phyloP scores from a whole-genome alignment of 148 eudicot species.

The Diospyros kaki region DNA sequence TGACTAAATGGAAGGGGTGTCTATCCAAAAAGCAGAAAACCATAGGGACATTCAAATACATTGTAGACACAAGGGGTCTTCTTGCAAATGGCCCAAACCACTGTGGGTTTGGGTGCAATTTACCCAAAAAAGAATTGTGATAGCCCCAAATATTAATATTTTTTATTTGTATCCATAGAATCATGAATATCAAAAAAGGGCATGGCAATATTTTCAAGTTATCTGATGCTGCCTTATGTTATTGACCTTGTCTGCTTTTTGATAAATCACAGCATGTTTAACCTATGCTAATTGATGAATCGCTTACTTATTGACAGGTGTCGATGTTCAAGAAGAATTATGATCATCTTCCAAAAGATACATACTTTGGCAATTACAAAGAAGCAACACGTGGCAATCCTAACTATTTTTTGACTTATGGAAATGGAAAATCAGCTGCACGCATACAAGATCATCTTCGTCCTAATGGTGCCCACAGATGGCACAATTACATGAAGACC shows the following conservation, averaged over 20 bases:
- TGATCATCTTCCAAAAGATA: conserved; percentile 58
- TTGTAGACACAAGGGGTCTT: no score
- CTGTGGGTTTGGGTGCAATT: no score
- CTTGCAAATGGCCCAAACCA: no score
- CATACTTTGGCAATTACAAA: conserved; percentile 43
- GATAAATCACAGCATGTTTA: neutral
- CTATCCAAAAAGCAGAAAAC: no score
- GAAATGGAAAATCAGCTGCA: conserved; percentile 85
- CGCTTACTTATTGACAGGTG: conserved; percentile 30
- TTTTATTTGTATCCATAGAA: neutral
- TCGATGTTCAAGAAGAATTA: conserved; percentile 81
- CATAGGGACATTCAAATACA: no score
- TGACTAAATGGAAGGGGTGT: no score
- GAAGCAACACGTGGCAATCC: conserved; percentile 71
- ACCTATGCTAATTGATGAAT: neutral
- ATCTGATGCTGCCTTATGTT: no score
- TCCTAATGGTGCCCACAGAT: conserved; percentile 86
- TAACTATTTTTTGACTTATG: conserved; percentile 76
- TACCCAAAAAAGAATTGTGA: neutral
- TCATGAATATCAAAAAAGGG: no score
- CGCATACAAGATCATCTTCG: conserved; percentile 66
- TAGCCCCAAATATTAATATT: neutral
- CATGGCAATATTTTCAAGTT: no score
- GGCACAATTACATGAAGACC: conserved; percentile 59
- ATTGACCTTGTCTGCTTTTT: no score